Evolutionary conservation across 495 filamentous ascomycete species (phyloP), one percentile per base, ranked within the genome.

Genomic region (Annulohypoxylon stygium): DNA sequence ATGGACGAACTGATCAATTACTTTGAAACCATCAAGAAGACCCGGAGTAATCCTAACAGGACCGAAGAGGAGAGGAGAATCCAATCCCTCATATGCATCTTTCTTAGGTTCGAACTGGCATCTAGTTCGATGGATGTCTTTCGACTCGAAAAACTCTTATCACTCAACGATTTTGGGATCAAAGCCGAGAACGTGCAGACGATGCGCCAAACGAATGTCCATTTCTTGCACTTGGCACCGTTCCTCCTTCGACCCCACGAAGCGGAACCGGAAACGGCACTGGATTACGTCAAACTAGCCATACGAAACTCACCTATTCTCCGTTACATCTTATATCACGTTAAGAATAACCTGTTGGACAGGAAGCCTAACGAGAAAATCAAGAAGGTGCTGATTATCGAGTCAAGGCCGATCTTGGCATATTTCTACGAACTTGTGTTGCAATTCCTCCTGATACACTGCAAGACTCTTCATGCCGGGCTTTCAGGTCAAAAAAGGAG

Each of bases 391-490:
- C 47, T 78, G 8, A 76, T 78, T 18, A 75, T 65, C 1, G 76
- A 78, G 39, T 41, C 72, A 12, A 75, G 65, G 8, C 59, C 63
- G 0, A 75, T 78, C 20, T 2, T 78, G 12, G 76, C 76, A 1
- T 78, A 70, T 5, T 78, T 68, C 57, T 78, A 78, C 48, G 76
- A 78, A 30, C 66, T 76, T 7, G 74, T 73, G 5, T 25, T 78
- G 11, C 74, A 78, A 23, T 75, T 78, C 48, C 63, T 78, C 6
- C 69, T 74, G 7, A 51, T 78, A 33, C 26, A 77, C 10, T 78
- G 75, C 39, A 67, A 55, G 0, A 73, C 69, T 3, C 68, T 78
- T 20, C 75, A 78, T 41, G 60, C 75, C 0, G 68, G 69, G 0
- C 23, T 78, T 33, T 34, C 51, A 9, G 5, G 33, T 1, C 63